These are phyloP conservation scores for Arbutus unedo DNA, from an alignment of 148 eudicot genomes.

Conservation along the genomic window DNA sequence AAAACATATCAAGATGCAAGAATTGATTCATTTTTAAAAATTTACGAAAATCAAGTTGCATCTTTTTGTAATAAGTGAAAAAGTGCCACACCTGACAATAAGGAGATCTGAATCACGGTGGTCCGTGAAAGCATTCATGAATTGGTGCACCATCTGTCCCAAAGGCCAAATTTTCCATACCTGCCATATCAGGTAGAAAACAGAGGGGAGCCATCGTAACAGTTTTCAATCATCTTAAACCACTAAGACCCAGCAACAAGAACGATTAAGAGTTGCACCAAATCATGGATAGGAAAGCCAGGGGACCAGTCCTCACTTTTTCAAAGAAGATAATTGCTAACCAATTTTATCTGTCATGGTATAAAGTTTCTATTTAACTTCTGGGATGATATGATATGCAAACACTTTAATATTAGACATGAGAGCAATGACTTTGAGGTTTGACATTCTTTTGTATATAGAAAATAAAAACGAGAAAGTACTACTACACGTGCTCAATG, in stretches of 20 bases:
- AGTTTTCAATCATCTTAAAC: not conserved
- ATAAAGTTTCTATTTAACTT: not conserved
- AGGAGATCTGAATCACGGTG: constrained; percentile 98
- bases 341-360: not conserved
- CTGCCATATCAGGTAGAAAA: constrained; percentile 36
- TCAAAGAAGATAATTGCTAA: not conserved
- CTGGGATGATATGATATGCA: not conserved
- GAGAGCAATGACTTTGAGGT: not conserved
- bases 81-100: constrained; percentile 61
- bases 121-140: constrained; percentile 97
- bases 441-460: too few species aligned
- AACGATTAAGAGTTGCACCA: not conserved
- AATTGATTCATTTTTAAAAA: not conserved
- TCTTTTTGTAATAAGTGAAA: not conserved
- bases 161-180: constrained; percentile 96
- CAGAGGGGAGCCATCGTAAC: not conserved
- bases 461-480: not conserved
- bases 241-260: not conserved
- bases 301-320: not conserved
- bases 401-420: not conserved
- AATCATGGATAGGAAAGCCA: too few species aligned
- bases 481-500: not conserved
- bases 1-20: constrained; percentile 3
- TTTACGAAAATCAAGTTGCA: not conserved
- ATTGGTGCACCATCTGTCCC: constrained; percentile 77